Base-by-base conservation (phyloP, 1,139 yeast species). In the Scheffersomyces segobiensis region DNA sequence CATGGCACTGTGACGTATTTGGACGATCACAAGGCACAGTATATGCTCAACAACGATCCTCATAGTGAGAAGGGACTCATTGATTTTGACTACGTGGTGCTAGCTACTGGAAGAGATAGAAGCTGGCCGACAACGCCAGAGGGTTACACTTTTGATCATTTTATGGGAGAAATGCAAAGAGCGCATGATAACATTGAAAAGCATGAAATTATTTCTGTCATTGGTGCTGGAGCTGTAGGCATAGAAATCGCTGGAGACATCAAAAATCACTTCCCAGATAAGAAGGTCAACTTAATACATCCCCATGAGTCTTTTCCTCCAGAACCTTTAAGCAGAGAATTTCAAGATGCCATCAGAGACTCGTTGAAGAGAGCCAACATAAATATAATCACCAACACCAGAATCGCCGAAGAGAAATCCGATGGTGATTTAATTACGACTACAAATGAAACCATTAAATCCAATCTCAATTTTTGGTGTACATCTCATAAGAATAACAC, bases 91-190 rank as follows among this genome's bases (percentile, higher is more conserved):
- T 83, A 80, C 61, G 80, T 80, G 22, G 71, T 84, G 4, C 66
- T 79, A 60, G 85, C 87, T 3, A 70, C 83, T 2, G 88, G 88
- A 1, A 69, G 87, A 65, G 75, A 82, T 59, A 70, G 87, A 59
- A 69, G 71, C 52, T 84, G 86, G 85, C 88, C 88, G 14, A 78
- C 83, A 47, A 83, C 85, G 21, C 88, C 88, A 0, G 62, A 65
- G 32, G 82, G 78, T 1, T 68, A 62, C 58, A 77, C 75, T 19
- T 62, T 60, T 55, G 70, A 69, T 8, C 62, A 63, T 17, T 79
- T 69, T 60, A 52, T 75, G 50, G 62, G 66, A 19, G 83, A 79
- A 60, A 78, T 79, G 82, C 58, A 57, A 5, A 64, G 68, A 20
- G 79, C 76, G 47, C 63, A 65, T 26, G 60, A 62, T 2, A 68